Base-by-base conservation (phyloP, 768 basidiomycete species). In the Lentinula boryana region DNA sequence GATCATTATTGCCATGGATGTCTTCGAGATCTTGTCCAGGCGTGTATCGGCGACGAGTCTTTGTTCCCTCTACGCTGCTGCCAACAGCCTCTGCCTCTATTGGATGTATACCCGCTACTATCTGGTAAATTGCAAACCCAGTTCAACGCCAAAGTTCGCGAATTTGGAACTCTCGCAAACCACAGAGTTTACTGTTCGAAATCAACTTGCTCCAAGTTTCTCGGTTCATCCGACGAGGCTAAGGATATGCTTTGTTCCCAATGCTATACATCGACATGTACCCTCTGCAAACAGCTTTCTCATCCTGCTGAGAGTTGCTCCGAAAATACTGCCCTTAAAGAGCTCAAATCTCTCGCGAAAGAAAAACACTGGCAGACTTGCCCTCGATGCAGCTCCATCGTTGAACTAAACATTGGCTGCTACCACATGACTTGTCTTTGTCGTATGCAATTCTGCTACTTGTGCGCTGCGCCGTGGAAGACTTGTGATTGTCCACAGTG, bases 401-500 rank as follows among this genome's bases (percentile, higher is more conserved):
- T 88, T 41, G 87, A 88, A 63, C 75, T 86, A 15, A 66, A 71
- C 16, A 65, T 74, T 5, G 86, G 87, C 0, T 88, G 87, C 62
- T 84, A 80, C 67, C 87, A 88, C 53, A 87, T 88, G 72, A 85
- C 79, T 13, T 88, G 86, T 62, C 75, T 78, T 21, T 86, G 85
- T 67, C 69, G 75, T 5, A 72, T 76, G 0, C 67, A 88, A 63
- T 88, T 88, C 68, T 88, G 87, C 65, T 88, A 89, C 66, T 53
- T 84, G 8, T 90, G 89, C 66, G 82, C 82, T 0, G 78, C 68
- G 32, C 73, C 62, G 9, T 90, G 88, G 88, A 88, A 84, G 71
- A 77, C 71, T 0, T 91, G 88, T 60, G 4, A 1, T 0, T 90
- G 88, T 62, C 73, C 74, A 0, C 84, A 85, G 49, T 89, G 87